Conservation (phyloP, 2,329 filamentous ascomycete genomes). For the Clarireedia sp. region DNA sequence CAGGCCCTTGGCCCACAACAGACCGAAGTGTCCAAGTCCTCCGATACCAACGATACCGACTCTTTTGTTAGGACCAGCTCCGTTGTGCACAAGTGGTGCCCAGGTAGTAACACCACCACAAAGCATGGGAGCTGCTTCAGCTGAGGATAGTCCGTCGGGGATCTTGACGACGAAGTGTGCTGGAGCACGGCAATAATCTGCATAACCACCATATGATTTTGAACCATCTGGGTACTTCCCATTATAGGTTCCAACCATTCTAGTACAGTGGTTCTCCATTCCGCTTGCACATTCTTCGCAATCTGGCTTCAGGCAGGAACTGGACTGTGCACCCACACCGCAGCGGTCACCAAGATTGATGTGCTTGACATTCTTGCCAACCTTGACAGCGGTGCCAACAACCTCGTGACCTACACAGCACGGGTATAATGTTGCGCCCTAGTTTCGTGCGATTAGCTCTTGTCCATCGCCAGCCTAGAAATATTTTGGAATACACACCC, state of each 20-base stretch:
- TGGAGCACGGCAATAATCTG: slow-evolving; percentile 8
- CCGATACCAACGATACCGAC: slow-evolving; percentile 66
- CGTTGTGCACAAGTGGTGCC: slow-evolving; percentile 5
- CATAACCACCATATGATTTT: slow-evolving; percentile 7
- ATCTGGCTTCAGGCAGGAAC: slow-evolving; percentile 7
- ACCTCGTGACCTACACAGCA: slow-evolving; percentile 45
- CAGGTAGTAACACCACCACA: slow-evolving; percentile 7
- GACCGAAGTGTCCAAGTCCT: slow-evolving; percentile 62
- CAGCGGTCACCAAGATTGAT: slow-evolving; percentile 47
- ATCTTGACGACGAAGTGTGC: slow-evolving; percentile 7
- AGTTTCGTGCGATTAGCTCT: background rate
- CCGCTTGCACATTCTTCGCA: slow-evolving; percentile 10
- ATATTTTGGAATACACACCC: slow-evolving; percentile 11
- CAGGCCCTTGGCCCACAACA: slow-evolving; percentile 61
- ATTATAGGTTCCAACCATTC: slow-evolving; percentile 4
- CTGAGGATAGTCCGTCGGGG: slow-evolving; percentile 5
- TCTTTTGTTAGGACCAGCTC: slow-evolving; percentile 35
- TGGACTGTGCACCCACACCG: slow-evolving; percentile 45
- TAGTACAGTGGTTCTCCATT: slow-evolving; percentile 2
- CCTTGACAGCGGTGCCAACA: slow-evolving; percentile 38
- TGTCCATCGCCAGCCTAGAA: no score
- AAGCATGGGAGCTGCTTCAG: slow-evolving; percentile 7
- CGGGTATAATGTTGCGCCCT: slow-evolving; percentile 16
- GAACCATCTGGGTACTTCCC: slow-evolving; percentile 4
- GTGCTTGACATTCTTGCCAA: slow-evolving; percentile 36